Evolutionary conservation across 345 rosid species (phyloP), one percentile per base, ranked within the genome.

Genomic region (Citrus reticulata): DNA sequence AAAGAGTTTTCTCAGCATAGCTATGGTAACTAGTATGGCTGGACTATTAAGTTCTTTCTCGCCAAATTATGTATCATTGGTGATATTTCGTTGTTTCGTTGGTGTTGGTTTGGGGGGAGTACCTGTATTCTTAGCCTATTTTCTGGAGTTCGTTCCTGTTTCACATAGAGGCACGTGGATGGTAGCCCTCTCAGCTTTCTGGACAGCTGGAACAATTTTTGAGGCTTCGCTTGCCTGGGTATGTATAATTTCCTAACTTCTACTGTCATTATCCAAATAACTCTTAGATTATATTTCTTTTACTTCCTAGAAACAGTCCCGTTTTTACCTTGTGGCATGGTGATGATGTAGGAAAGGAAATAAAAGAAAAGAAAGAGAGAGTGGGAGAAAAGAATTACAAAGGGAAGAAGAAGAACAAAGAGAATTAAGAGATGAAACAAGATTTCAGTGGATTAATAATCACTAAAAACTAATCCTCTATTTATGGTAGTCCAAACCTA

Each of bases 221-320:
- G 94, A 91, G 83, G 92, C 91, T 71, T 75, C 85, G 40, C 79
- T 89, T 51, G 91, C 92, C 20, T 91, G 92, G 94, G 91, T 91
- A 85, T 62, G 61, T 77, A 59, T 72, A 25, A 65, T 49, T 35
- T 58, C 40, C 78, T 30, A 2, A 35, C 6, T 59, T 24, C 5
- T 11, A 46, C 5, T 46, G 51, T 46, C 51, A 46, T 11, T 42
- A 10, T 42, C 49, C 14, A 42, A 42, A 42, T 42, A 2, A 10
- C 49, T 11, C 16, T 42, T 42, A 11, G 49, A 42, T 42, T 2
- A 11, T 11, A 42, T 42, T 42, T 3, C 14, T 42, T 42, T 42
- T 11, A 11, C 49, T 42, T 10, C 3, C 51, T 3, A 46, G 51
- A 46, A 46, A 46, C 51, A 46, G 14, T 13, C 17, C 17, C 17